Conservation (phyloP, 2,329 filamentous ascomycete species). For the Pseudonectria foliicola region DNA sequence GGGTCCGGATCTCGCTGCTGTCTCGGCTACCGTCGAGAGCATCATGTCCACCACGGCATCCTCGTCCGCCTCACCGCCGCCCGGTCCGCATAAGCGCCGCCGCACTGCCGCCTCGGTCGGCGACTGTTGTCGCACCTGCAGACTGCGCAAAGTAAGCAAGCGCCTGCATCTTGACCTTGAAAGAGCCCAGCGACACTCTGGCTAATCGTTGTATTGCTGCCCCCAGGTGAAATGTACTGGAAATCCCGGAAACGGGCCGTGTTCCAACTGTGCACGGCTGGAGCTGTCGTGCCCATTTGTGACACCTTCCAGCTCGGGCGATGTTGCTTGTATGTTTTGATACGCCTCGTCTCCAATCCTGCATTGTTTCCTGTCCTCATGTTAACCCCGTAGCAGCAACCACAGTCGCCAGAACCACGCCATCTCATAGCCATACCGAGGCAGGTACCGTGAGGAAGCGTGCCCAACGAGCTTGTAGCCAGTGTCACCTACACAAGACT, state of each 20-base stretch:
- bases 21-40: constrained; percentile 1
- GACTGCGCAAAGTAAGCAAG: constrained; percentile 29
- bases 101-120: constrained; percentile 19
- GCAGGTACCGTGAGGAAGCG: constrained; percentile 35
- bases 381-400: constrained; percentile 11
- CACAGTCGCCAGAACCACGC: constrained; percentile 30
- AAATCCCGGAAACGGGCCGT: constrained; percentile 28
- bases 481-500: constrained; percentile 36
- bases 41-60: constrained; percentile 2
- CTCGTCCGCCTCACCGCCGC: constrained; percentile 8
- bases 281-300: constrained; percentile 31
- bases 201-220: constrained; percentile 2
- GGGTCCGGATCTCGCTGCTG: constrained; percentile 2
- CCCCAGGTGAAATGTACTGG: constrained; percentile 36
- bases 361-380: neutral
- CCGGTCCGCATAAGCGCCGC: constrained; percentile 21
- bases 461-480: constrained; percentile 34
- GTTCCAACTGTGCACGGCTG: constrained; percentile 31
- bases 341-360: neutral
- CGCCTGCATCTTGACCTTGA: neutral
- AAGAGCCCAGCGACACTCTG: neutral
- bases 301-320: constrained; percentile 11
- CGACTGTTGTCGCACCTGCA: constrained; percentile 32
- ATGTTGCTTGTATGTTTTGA: constrained; percentile 13
- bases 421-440: constrained; percentile 34